Percentiles rank a stretch among this genome's conserved stretches.
Conservation (phyloP, 768 basidiomycete genomes). For the Mycena vitilis region DNA sequence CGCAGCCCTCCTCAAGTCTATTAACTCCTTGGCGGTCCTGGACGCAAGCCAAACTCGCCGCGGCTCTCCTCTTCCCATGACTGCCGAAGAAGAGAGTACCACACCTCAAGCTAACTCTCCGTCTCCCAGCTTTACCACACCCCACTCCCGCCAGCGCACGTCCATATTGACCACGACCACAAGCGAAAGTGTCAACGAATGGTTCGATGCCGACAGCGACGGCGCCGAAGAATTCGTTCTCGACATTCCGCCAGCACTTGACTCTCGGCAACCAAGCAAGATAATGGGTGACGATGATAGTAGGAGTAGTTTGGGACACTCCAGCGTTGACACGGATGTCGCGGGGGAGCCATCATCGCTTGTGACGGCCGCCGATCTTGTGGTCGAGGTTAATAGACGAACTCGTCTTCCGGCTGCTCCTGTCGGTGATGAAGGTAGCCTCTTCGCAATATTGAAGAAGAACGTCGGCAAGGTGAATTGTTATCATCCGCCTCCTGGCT, state of each 20-base stretch:
- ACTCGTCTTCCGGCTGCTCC: conserved; percentile 69
- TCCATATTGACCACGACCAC: conserved; percentile 59
- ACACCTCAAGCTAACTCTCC: conserved; percentile 30
- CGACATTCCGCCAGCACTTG: conserved; percentile 53
- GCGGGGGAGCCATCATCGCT: conserved; percentile 49
- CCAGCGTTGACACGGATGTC: conserved; percentile 66
- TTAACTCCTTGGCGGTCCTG: conserved; percentile 47
- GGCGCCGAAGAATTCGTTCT: conserved; percentile 80
- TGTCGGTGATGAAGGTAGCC: conserved; percentile 81
- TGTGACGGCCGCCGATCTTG: conserved; percentile 21
- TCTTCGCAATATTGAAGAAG: conserved; percentile 87
- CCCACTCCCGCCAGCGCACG: conserved; percentile 52
- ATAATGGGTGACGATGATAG: conserved; percentile 51
- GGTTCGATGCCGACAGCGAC: conserved; percentile 82
- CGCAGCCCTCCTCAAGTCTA: conserved; percentile 57
- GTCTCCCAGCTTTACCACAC: conserved; percentile 38
- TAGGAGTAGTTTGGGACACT: conserved; percentile 53
- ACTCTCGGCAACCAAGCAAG: conserved; percentile 52
- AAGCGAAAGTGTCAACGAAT: conserved; percentile 68
- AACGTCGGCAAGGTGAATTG: conserved; percentile 83
- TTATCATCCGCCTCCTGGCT: conserved; percentile 18
- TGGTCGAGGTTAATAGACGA: conserved; percentile 55
- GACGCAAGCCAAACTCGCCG: conserved; percentile 43
- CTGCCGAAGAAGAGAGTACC: conserved; percentile 59
- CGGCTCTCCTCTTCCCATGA: conserved; percentile 55